These are phyloP conservation scores for Kwoniella sp. DNA, from an alignment of 768 basidiomycete species.

Conservation along the genomic window DNA sequence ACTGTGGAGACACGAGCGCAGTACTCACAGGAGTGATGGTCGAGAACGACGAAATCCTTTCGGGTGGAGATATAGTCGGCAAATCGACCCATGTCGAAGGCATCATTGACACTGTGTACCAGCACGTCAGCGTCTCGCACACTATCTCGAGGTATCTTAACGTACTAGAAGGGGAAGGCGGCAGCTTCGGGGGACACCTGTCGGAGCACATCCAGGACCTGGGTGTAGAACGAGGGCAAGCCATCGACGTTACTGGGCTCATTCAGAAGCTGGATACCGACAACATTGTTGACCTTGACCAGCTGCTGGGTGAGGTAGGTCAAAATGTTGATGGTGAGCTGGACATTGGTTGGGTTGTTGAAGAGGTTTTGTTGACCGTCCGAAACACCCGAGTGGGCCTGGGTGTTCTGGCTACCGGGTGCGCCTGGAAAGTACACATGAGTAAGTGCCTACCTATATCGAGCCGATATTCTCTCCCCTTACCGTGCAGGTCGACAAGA, in stretches of 20 bases:
- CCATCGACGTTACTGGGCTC: conserved; percentile 49
- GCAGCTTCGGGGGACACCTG: conserved; percentile 44
- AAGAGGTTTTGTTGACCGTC: conserved; percentile 57
- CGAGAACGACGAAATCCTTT: conserved; percentile 57
- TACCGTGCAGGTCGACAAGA: conserved; percentile 50
- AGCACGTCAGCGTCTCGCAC: background rate
- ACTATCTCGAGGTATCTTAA: conserved; percentile 7
- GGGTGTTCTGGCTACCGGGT: conserved; percentile 29
- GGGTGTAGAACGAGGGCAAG: conserved; percentile 42
- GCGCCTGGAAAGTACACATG: conserved; percentile 15
- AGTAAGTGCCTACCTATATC: conserved; percentile 1
- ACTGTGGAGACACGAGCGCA: background rate
- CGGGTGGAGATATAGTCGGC: conserved; percentile 45
- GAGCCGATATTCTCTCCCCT: background rate
- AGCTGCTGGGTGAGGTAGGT: conserved; percentile 57
- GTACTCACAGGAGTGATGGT: conserved; percentile 32
- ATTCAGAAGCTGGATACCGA: conserved; percentile 54
- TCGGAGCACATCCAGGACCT: conserved; percentile 32
- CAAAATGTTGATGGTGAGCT: conserved; percentile 59
- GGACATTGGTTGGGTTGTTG: conserved; percentile 53
- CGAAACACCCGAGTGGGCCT: conserved; percentile 47
- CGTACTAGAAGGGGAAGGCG: conserved; percentile 46
- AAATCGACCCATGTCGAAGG: conserved; percentile 45
- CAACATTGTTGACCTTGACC: conserved; percentile 53
- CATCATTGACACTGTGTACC: conserved; percentile 41